A percentile compares a stretch with the other conserved stretches of the same genome.
phyloP scores from a whole-genome alignment of 371 early-diverging fungal genomes.

The Rhizopus stolonifer region DNA sequence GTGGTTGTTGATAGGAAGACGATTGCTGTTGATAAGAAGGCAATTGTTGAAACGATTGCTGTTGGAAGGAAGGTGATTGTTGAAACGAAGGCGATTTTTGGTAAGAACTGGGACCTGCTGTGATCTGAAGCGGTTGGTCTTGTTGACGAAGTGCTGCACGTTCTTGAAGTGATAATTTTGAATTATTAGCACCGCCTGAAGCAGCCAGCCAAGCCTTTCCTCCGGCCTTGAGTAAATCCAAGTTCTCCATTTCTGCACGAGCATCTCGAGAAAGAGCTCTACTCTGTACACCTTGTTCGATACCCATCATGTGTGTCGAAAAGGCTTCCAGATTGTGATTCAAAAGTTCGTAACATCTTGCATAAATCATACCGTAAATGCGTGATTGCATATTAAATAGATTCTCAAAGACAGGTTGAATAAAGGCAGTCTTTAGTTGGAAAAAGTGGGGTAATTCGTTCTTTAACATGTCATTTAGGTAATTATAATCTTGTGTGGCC shows the following conservation, averaged over 20 bases:
- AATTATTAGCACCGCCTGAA: slow-evolving; percentile 33
- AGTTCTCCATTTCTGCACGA: slow-evolving; percentile 31
- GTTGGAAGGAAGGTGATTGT: background rate
- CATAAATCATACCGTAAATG: slow-evolving; percentile 55
- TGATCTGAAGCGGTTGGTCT: slow-evolving; percentile 3
- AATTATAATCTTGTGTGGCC: slow-evolving; percentile 72
- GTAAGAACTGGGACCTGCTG: background rate
- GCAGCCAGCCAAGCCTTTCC: slow-evolving; percentile 43
- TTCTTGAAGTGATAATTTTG: slow-evolving; percentile 32
- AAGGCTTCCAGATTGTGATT: slow-evolving; percentile 32
- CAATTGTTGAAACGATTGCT: too few species aligned
- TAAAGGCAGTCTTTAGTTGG: slow-evolving; percentile 51
- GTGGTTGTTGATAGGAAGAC: background rate
- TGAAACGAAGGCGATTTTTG: slow-evolving; percentile 4
- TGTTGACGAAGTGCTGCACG: slow-evolving; percentile 19
- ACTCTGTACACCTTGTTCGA: slow-evolving; percentile 31
- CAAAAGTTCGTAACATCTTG: slow-evolving; percentile 45
- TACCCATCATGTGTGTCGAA: slow-evolving; percentile 31
- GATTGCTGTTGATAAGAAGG: background rate
- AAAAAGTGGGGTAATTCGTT: slow-evolving; percentile 68
- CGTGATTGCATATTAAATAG: slow-evolving; percentile 68
- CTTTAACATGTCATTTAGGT: slow-evolving; percentile 64
- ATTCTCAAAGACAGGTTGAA: slow-evolving; percentile 72
- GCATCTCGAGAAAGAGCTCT: slow-evolving; percentile 26
- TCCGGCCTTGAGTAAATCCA: slow-evolving; percentile 37